These are phyloP conservation scores for Colletotrichum sp. DNA, from an alignment of 2,329 filamentous ascomycete species.

Conservation along the genomic window DNA sequence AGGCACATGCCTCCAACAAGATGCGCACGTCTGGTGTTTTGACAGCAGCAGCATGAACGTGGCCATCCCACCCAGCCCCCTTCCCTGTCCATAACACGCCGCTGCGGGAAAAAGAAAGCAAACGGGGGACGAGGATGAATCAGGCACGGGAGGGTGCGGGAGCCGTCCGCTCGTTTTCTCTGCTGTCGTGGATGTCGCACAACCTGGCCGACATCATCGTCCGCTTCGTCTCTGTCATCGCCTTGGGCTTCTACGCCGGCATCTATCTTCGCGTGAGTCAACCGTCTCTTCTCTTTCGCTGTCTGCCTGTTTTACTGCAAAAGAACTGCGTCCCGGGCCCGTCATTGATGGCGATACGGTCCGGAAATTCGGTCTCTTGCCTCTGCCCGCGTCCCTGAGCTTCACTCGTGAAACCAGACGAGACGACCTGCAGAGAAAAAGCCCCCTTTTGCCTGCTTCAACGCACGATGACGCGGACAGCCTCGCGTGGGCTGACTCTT, in stretches of 20 bases:
- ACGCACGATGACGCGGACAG: constrained; percentile 5
- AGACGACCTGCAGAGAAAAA: constrained; percentile 30
- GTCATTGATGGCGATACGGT: not conserved
- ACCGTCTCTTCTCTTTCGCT: not conserved
- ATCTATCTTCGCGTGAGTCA: constrained; percentile 15
- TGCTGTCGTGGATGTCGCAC: not conserved
- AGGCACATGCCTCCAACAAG: not conserved
- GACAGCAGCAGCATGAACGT: constrained; percentile 15
- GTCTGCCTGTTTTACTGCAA: not conserved
- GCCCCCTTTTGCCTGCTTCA: not conserved
- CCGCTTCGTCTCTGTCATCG: not conserved
- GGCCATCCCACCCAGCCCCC: not conserved
- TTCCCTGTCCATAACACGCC: not conserved
- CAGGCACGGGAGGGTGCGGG: not conserved
- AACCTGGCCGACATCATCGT: not conserved
- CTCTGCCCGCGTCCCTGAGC: not conserved
- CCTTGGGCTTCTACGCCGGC: constrained; percentile 3
- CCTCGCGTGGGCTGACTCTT: not conserved
- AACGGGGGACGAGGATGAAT: not conserved
- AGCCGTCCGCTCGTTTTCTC: not conserved
- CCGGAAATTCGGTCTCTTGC: not conserved
- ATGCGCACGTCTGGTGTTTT: constrained; percentile 11
- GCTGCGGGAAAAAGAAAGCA: not conserved
- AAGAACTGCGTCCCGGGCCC: not conserved
- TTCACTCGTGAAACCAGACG: constrained; percentile 31